These are phyloP conservation scores for Trichocladium uniseriatum DNA, from an alignment of 495 filamentous ascomycete species.

Conservation along the genomic window DNA sequence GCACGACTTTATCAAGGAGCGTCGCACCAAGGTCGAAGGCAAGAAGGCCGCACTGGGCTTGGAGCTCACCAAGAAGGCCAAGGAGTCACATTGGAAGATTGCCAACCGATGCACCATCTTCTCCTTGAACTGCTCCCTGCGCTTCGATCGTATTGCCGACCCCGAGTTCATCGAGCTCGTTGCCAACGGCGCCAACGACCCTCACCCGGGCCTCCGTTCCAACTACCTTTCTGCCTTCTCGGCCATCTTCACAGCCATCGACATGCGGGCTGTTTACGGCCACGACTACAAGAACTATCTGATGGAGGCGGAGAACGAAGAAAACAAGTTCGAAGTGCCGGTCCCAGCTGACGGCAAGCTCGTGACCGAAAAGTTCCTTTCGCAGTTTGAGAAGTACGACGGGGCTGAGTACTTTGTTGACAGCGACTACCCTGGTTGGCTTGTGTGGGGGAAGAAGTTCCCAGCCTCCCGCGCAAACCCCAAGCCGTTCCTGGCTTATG, in stretches of 20 bases:
- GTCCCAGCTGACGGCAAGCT: slow-evolving; percentile 62
- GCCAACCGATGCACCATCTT: slow-evolving; percentile 81
- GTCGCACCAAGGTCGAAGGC: slow-evolving; percentile 63
- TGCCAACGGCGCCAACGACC: slow-evolving; percentile 73
- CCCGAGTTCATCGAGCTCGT: slow-evolving; percentile 77
- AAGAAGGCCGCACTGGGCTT: slow-evolving; percentile 73
- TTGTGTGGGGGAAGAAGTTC: slow-evolving; percentile 88
- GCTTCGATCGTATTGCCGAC: slow-evolving; percentile 80
- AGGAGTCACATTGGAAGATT: slow-evolving; percentile 88
- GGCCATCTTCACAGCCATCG: slow-evolving; percentile 69
- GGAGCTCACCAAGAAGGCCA: slow-evolving; percentile 69
- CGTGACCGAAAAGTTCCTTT: slow-evolving; percentile 70
- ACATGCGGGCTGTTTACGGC: slow-evolving; percentile 73
- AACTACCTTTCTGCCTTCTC: slow-evolving; percentile 74
- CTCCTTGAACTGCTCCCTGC: slow-evolving; percentile 74
- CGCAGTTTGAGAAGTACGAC: slow-evolving; percentile 68
- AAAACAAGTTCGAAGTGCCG: slow-evolving; percentile 62
- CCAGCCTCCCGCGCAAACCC: slow-evolving; percentile 64
- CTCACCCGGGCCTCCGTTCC: slow-evolving; percentile 74
- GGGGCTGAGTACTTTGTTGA: slow-evolving; percentile 79
- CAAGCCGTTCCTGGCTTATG: slow-evolving; percentile 63
- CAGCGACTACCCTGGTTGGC: slow-evolving; percentile 87
- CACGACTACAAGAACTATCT: slow-evolving; percentile 84
- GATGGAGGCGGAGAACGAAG: slow-evolving; percentile 60
- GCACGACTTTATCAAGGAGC: slow-evolving; percentile 58